phyloP scores from a whole-genome alignment of 805 yeast species.

The Candida pseudoglaebosa region DNA sequence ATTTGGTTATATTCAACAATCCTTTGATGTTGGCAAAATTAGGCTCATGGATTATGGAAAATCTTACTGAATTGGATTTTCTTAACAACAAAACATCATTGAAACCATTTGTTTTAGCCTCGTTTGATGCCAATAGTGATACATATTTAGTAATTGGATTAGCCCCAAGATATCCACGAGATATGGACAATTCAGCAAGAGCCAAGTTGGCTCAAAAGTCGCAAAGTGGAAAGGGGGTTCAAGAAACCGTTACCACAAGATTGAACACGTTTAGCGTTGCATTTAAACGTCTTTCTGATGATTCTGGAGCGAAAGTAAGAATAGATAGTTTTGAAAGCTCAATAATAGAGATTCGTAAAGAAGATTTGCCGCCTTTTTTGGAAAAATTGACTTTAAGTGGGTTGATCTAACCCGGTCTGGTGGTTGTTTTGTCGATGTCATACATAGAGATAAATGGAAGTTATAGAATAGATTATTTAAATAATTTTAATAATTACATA shows the following conservation, averaged over 20 bases:
- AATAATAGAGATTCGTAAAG: conserved; percentile 83
- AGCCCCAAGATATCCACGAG: conserved; percentile 72
- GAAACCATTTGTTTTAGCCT: conserved; percentile 82
- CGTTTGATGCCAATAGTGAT: conserved; percentile 66
- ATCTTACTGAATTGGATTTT: conserved; percentile 74
- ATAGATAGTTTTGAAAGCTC: conserved; percentile 95
- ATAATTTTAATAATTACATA: too few relatives aligned
- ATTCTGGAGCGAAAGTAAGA: conserved; percentile 82
- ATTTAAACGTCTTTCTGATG: conserved; percentile 80
- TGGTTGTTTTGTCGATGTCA: too few relatives aligned
- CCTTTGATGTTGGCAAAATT: conserved; percentile 81
- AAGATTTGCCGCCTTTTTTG: conserved; percentile 82
- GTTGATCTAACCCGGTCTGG: conserved; percentile 17
- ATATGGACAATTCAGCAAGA: conserved; percentile 32
- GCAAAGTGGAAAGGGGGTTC: conserved; percentile 28
- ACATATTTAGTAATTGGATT: conserved; percentile 86
- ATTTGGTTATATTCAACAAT: conserved; percentile 70
- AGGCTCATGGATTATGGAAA: conserved; percentile 89
- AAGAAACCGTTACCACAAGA: conserved; percentile 47
- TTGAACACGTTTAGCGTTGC: conserved; percentile 86
- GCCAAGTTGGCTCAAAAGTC: conserved; percentile 25
- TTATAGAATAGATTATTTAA: too few relatives aligned
- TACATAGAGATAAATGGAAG: too few relatives aligned
- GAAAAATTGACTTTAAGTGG: conserved; percentile 81
- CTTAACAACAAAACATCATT: conserved; percentile 38